Evolutionary conservation across 2,329 filamentous ascomycete species (phyloP), one percentile per base, ranked within the genome.

Genomic region (Blastomyces emzantsi): DNA sequence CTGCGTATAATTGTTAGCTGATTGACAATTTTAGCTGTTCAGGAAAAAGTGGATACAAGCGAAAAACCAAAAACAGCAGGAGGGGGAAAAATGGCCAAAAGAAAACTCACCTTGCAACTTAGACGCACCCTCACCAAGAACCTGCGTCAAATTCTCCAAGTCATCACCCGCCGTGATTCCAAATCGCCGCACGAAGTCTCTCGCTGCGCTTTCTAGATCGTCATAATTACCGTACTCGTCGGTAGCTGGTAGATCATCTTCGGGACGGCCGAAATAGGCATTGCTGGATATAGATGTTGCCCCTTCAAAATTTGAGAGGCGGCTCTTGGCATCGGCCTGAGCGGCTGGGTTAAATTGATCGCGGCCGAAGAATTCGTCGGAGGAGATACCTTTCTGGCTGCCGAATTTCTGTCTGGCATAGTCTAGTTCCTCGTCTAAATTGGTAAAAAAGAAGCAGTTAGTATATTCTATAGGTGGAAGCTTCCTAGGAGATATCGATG

Each of bases 321-420:
- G 86, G 30, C 83, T 82, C 80, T 96, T 96, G 70, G 94, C 93
- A 79, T 97, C 93, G 61, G 86, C 82, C 73, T 94, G 89, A 9
- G 88, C 85, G 63, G 82, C 82, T 47, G 92, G 87, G 74, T 99
- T 92, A 76, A 87, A 97, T 63, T 84, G 80, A 62, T 92, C 90
- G 75, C 94, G 93, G 71, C 93, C 92, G 74, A 99, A 99, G 82
- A 96, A 99, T 75, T 99, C 94, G 75, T 99, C 94, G 0, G 92
- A 97, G 0, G 92, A 97, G 69, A 99, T 99, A 70, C 90, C 90
- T 81, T 97, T 97, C 76, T 99, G 94, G 54, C 78, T 78, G 65
- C 92, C 93, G 72, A 99, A 99, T 77, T 96, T 96, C 72, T 85
- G 81, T 71, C 90, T 89, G 6, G 92, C 91, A 73, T 90, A 95